phyloP scores from a whole-genome alignment of 805 yeast species.

The Komagataella populi region DNA sequence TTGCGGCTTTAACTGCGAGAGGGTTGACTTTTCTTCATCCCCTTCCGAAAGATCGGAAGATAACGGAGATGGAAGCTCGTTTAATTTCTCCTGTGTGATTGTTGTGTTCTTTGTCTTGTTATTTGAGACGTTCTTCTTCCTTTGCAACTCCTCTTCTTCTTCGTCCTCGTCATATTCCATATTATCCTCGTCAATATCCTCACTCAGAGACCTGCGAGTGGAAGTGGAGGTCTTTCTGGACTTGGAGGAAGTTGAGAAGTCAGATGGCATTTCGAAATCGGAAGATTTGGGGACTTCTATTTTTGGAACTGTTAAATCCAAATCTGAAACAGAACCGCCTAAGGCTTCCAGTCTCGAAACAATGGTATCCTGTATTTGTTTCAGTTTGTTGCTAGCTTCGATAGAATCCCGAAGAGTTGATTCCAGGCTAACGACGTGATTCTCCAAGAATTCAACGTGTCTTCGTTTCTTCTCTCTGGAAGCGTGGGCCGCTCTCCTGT shows the following conservation, averaged over 20 bases:
- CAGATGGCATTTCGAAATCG: neutral
- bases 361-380: neutral
- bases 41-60: neutral
- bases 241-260: neutral
- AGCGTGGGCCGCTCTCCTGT: constrained; percentile 95
- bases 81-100: neutral
- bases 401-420: neutral
- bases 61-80: neutral
- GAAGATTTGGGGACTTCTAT: neutral
- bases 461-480: constrained; percentile 92
- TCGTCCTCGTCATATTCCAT: constrained; percentile 2
- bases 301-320: neutral
- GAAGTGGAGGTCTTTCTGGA: neutral
- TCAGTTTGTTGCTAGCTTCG: neutral
- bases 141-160: neutral
- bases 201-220: neutral
- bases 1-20: neutral
- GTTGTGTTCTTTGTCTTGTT: neutral
- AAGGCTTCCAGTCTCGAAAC: neutral
- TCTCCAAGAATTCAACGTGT: constrained; percentile 78
- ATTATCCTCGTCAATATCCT: constrained; percentile 1
- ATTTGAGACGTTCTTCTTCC: neutral
- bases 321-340: constrained; percentile 3
- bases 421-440: constrained; percentile 33
- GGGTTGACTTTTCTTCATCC: neutral